Evolutionary conservation across 139 green algal species (phyloP), one percentile per base, ranked within the genome.

Genomic region (Coelastrella sp.): DNA sequence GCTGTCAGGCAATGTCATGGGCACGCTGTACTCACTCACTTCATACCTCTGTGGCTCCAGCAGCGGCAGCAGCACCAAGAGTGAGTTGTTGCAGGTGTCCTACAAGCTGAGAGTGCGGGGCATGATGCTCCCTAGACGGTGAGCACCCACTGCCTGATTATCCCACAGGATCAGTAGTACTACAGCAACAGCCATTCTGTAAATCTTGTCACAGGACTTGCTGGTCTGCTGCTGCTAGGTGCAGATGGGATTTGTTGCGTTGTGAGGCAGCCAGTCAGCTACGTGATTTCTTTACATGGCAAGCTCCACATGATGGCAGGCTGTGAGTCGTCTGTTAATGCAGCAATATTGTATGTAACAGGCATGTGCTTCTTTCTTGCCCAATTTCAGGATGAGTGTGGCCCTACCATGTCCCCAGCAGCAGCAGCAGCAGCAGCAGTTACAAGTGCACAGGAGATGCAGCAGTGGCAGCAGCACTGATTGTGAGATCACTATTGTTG

Each of bases 101-200:
- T 90, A 90, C 85, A 90, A 90, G 73, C 60, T 90, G 24, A 22
- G 74, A 10, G 49, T 90, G 19, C 65, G 74, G 6, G 85, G 73
- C 25, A 90, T 90, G 20, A 84, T 90, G 85, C 74, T 90, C 22
- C 85, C 85, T 10, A 76, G 85, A 61, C 74, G 85, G 85, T 90
- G 19, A 49, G 68, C 24, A 8, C 68, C 35, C 3, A 49, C 35
- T 49, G 35, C 35, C 35, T 49, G 35, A 49, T 5, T 49, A 49
- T 5, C 35, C 35, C 1, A 49, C 35, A 49, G 35, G 1, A 49
- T 49, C 35, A 49, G 35, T 49, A 49, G 35, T 49, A 49, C 35
- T 49, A 49, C 35, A 49, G 35, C 35, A 49, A 49, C 35, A 49
- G 35, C 35, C 35, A 49, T 49, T 3, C 35, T 49, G 35, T 49